phyloP scores from a whole-genome alignment of 169 alveolate genomes.

The Besnoitia besnoiti region DNA sequence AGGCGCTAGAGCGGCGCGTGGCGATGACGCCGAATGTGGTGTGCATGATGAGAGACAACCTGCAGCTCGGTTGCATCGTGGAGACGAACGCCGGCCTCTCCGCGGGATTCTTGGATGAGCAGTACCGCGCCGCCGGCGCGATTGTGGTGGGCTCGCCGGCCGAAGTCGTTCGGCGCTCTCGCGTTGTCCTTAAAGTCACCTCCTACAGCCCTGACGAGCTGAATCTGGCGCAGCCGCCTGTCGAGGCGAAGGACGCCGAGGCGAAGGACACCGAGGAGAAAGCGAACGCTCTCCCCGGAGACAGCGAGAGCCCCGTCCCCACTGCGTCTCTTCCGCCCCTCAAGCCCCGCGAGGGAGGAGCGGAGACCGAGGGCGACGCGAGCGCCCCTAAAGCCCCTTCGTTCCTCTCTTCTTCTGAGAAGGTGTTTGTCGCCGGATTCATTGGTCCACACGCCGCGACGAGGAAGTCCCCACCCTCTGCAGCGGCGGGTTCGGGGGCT shows the following conservation, averaged over 20 bases:
- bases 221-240: not conserved
- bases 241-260: no score
- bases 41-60: not conserved
- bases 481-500: not conserved
- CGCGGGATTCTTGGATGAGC: slow-evolving; percentile 24
- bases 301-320: not conserved
- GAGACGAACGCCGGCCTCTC: slow-evolving; percentile 14
- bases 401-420: not conserved
- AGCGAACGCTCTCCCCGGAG: not conserved
- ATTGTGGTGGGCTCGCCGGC: not conserved
- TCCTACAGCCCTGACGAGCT: slow-evolving; percentile 1
- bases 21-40: slow-evolving; percentile 47
- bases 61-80: slow-evolving; percentile 22
- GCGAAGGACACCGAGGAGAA: not conserved
- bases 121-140: slow-evolving; percentile 22
- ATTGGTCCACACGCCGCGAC: slow-evolving; percentile 30
- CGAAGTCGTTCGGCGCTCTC: not conserved
- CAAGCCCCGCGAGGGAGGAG: not conserved
- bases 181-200: slow-evolving; percentile 21
- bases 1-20: slow-evolving; percentile 43
- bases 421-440: slow-evolving; percentile 35
- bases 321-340: not conserved
- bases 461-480: not conserved
- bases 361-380: not conserved
- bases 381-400: not conserved